Base-by-base conservation (phyloP, 768 basidiomycete genomes). In the Leccinum boreale region DNA sequence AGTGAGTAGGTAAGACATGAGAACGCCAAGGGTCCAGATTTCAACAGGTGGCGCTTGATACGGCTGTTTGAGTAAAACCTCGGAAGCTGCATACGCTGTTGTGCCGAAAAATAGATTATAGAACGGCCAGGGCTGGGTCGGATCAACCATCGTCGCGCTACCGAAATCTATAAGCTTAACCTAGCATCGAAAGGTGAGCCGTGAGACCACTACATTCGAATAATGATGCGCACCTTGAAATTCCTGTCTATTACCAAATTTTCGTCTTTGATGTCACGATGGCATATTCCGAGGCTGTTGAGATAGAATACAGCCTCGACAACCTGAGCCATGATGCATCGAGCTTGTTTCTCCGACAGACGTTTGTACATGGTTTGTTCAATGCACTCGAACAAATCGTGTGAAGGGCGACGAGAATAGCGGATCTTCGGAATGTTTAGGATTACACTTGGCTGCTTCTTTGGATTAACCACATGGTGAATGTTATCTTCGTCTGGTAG, bases 91-190 rank as follows among this genome's bases (percentile, higher is more conserved):
- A 68, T 98, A 99, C 46, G 94, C 95, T 7, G 94, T 90, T 55
- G 92, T 95, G 24, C 96, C 96, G 70, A 90, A 97, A 73, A 96
- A 97, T 42, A 86, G 79, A 31, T 79, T 80, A 74, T 93, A 88
- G 55, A 79, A 83, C 0, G 90, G 89, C 11, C 83, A 81, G 3
- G 86, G 79, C 55, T 81, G 70, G 5, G 72, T 67, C 5, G 85
- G 84, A 68, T 94, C 84, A 51, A 83, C 83, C 58, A 89, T 80
- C 26, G 88, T 87, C 26, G 94, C 92, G 62, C 90, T 92, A 49
- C 95, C 95, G 70, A 98, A 98, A 75, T 98, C 95, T 66, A 98
- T 94, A 51, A 98, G 80, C 70, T 98, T 98, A 67, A 96, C 89
- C 87, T 92, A 69, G 39, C 59, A 57, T 39, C 45, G 49, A 42